Evolutionary conservation across 2,329 filamentous ascomycete species (phyloP), one percentile per base, ranked within the genome.

Genomic region (Penicillium janthinellum): DNA sequence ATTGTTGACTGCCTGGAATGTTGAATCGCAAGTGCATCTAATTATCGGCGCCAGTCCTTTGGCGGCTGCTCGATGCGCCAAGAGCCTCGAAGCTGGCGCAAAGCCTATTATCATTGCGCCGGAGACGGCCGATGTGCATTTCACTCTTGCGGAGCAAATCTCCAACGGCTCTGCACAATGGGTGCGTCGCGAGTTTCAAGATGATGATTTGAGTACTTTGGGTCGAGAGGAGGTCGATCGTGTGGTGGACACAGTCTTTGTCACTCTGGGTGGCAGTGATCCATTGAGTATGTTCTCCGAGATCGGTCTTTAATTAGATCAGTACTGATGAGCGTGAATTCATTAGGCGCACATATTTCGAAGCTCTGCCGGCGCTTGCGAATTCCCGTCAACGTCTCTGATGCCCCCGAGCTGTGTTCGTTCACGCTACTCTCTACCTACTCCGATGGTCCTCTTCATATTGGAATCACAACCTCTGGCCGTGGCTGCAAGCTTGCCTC

Each of bases 391-490:
- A 99, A 99, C 76, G 92, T 98, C 28, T 86, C 92, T 61, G 95
- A 99, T 78, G 86, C 90, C 0, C 91, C 94, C 0, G 83, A 86
- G 37, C 88, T 98, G 15, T 97, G 92, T 79, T 91, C 91, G 28
- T 96, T 99, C 75, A 90, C 90, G 5, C 83, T 99, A 54, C 86
- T 98, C 48, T 95, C 92, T 25, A 96, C 91, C 7, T 88, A 98
- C 75, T 88, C 86, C 56, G 93, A 97, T 71, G 95, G 95, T 0
- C 94, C 95, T 10, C 82, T 99, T 42, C 95, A 98, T 73, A 89
- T 99, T 61, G 95, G 95, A 62, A 90, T 99, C 59, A 98, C 95
- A 3, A 98, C 95, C 0, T 97, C 96, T 59, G 94, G 95, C 20
- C 89, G 90, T 68, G 95, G 95, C 1, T 98, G 95, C 81, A 97